Conservation (phyloP, 2,329 filamentous ascomycete genomes). For the Diaporthe sp. region DNA sequence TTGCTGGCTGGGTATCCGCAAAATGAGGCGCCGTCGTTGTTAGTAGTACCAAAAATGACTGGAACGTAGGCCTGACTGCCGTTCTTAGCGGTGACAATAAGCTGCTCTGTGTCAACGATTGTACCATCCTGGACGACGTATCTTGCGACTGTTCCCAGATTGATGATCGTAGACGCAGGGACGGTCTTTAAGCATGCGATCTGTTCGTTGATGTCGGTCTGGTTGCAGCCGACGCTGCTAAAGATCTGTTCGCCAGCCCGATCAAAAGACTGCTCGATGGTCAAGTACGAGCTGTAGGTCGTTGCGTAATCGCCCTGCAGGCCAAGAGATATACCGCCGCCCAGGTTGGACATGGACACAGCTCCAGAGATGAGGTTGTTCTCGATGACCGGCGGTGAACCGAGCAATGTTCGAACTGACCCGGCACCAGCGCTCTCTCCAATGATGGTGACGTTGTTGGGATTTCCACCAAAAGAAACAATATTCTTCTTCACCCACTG, state of each 20-base stretch:
- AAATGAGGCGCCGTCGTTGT: slow-evolving; percentile 66
- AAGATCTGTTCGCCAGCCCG: slow-evolving; percentile 64
- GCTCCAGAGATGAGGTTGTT: slow-evolving; percentile 59
- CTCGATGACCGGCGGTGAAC: slow-evolving; percentile 61
- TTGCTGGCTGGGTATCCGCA: slow-evolving; percentile 59
- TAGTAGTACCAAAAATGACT: slow-evolving; percentile 65
- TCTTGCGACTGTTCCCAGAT: slow-evolving; percentile 57
- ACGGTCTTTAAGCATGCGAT: slow-evolving; percentile 61
- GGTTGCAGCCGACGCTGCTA: slow-evolving; percentile 60
- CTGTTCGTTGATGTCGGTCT: slow-evolving; percentile 56
- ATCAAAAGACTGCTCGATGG: slow-evolving; percentile 62
- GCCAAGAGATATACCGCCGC: slow-evolving; percentile 63
- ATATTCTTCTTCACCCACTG: slow-evolving; percentile 39
- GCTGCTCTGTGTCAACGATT: slow-evolving; percentile 63
- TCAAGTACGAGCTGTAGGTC: slow-evolving; percentile 67
- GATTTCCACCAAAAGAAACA: slow-evolving; percentile 36
- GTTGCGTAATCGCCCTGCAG: slow-evolving; percentile 63
- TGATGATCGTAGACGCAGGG: slow-evolving; percentile 55
- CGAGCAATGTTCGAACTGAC: slow-evolving; percentile 63
- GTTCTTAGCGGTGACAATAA: slow-evolving; percentile 59
- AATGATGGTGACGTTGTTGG: slow-evolving; percentile 38
- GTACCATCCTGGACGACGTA: slow-evolving; percentile 68
- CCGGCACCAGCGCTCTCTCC: slow-evolving; percentile 60
- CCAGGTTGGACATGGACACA: slow-evolving; percentile 65
- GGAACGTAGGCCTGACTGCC: slow-evolving; percentile 62